phyloP scores from a whole-genome alignment of 2,329 filamentous ascomycete genomes.

The Trematosphaeria pertusa region DNA sequence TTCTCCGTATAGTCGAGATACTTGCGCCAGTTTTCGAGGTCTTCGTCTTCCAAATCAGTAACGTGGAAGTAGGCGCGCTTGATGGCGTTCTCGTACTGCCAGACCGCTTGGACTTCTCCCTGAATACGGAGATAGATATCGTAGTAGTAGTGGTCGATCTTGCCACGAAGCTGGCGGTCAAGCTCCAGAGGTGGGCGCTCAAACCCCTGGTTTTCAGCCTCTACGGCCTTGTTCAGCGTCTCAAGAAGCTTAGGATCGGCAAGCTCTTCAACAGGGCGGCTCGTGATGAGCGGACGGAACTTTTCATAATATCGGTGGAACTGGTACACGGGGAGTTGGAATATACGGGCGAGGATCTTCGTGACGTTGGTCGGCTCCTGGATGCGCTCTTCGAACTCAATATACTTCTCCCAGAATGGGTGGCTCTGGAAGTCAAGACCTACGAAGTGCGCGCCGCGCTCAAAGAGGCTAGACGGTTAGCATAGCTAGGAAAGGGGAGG shows the following conservation, averaged over 20 bases:
- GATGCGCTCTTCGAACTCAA: slow-evolving; percentile 93
- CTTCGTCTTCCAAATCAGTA: slow-evolving; percentile 84
- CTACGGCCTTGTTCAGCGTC: slow-evolving; percentile 74
- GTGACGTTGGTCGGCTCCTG: slow-evolving; percentile 69
- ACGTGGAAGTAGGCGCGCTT: slow-evolving; percentile 98
- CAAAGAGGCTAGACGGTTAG: slow-evolving; percentile 74
- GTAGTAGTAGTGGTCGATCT: slow-evolving; percentile 81
- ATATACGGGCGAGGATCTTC: slow-evolving; percentile 79
- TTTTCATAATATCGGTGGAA: slow-evolving; percentile 95
- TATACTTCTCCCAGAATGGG: slow-evolving; percentile 98
- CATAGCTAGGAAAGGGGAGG: slow-evolving; percentile 7
- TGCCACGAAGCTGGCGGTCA: slow-evolving; percentile 80
- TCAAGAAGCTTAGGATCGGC: slow-evolving; percentile 71
- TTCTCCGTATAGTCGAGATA: slow-evolving; percentile 95
- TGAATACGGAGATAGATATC: slow-evolving; percentile 83
- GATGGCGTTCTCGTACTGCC: slow-evolving; percentile 93
- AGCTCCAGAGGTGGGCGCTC: slow-evolving; percentile 75
- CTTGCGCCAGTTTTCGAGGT: slow-evolving; percentile 90
- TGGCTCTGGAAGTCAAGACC: slow-evolving; percentile 94
- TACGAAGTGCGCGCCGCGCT: slow-evolving; percentile 82
- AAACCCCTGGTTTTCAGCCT: slow-evolving; percentile 62
- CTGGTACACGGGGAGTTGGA: slow-evolving; percentile 92
- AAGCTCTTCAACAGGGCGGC: slow-evolving; percentile 76
- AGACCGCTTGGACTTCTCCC: slow-evolving; percentile 86
- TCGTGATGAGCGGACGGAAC: slow-evolving; percentile 75